phyloP scores from a whole-genome alignment of 2,329 filamentous ascomycete species.

The Thermothelomyces thermophilus region DNA sequence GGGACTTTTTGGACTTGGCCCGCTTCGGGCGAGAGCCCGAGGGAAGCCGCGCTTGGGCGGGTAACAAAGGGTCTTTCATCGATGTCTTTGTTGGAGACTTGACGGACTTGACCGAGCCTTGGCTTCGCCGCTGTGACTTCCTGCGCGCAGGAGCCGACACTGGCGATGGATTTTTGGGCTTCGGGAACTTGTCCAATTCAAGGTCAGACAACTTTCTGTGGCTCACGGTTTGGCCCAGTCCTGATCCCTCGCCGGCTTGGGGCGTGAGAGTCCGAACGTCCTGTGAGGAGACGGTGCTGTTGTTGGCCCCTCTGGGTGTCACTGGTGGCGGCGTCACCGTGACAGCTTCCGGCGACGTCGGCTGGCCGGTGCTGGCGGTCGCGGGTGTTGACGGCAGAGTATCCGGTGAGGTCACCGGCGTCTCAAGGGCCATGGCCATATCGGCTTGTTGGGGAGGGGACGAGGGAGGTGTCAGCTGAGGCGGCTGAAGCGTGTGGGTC shows the following conservation, averaged over 20 bases:
- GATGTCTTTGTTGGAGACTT: constrained; percentile 24
- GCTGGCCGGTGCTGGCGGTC: not conserved
- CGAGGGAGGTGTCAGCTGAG: constrained; percentile 17
- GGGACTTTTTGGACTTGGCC: constrained; percentile 36
- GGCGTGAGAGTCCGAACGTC: constrained; percentile 41
- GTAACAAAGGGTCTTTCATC: constrained; percentile 18
- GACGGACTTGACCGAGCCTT: constrained; percentile 22
- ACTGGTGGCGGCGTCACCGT: constrained; percentile 3
- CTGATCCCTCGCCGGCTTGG: constrained; percentile 46
- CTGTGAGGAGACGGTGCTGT: constrained; percentile 24
- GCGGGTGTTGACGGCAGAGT: constrained; percentile 1
- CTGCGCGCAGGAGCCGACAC: constrained; percentile 14
- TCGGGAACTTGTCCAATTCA: constrained; percentile 16
- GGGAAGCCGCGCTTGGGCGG: constrained; percentile 25
- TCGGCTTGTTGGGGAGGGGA: constrained; percentile 16
- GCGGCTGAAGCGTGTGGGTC: constrained; percentile 4
- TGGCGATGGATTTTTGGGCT: constrained; percentile 8
- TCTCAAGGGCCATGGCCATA: constrained; percentile 13
- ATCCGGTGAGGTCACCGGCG: constrained; percentile 3
- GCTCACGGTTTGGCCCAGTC: constrained; percentile 37
- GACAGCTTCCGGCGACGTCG: constrained; percentile 3
- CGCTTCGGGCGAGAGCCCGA: constrained; percentile 34
- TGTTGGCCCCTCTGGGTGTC: not conserved
- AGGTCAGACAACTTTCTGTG: constrained; percentile 29
- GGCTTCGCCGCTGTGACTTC: constrained; percentile 23